phyloP scores from a whole-genome alignment of 2,329 filamentous ascomycete genomes.

The Cadophora luteo-olivacea region DNA sequence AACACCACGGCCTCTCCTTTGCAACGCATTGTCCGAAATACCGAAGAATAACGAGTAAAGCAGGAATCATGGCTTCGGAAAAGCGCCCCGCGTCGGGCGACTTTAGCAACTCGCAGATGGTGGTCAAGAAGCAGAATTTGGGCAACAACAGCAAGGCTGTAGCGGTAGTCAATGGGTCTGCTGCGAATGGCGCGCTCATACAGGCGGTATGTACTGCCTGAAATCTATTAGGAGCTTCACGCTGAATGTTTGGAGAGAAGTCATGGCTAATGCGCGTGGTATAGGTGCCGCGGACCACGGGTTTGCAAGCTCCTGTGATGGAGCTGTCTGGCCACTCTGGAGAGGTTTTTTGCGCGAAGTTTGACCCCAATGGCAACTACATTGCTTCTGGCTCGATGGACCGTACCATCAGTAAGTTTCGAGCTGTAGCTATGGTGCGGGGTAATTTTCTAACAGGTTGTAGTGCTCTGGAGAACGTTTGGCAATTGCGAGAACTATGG shows the following conservation, averaged over 20 bases:
- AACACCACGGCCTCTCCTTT: constrained; percentile 7
- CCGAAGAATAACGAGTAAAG: not conserved
- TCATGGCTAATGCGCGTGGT: constrained; percentile 35
- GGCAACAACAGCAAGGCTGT: constrained; percentile 57
- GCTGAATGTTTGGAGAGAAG: constrained; percentile 31
- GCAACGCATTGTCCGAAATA: not conserved
- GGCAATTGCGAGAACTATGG: constrained; percentile 96
- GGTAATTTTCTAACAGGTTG: constrained; percentile 32
- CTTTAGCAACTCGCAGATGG: constrained; percentile 78
- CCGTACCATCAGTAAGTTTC: constrained; percentile 76
- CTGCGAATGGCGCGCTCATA: constrained; percentile 67
- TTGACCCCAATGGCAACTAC: constrained; percentile 85
- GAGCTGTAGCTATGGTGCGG: not conserved
- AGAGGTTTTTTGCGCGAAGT: constrained; percentile 89
- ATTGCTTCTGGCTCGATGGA: constrained; percentile 98
- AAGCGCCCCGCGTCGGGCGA: constrained; percentile 90
- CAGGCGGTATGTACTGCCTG: constrained; percentile 62
- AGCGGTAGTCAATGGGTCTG: constrained; percentile 61
- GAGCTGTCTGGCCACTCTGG: constrained; percentile 83
- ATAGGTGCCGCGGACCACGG: constrained; percentile 80
- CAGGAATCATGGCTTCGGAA: constrained; percentile 76
- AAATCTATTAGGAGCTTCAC: constrained; percentile 21
- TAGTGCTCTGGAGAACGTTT: constrained; percentile 93
- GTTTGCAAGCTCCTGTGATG: constrained; percentile 90
- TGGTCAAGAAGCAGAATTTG: constrained; percentile 88